Evolutionary conservation across 352 stramenopile species (phyloP).

Genomic region (Pythium biforme): DNA sequence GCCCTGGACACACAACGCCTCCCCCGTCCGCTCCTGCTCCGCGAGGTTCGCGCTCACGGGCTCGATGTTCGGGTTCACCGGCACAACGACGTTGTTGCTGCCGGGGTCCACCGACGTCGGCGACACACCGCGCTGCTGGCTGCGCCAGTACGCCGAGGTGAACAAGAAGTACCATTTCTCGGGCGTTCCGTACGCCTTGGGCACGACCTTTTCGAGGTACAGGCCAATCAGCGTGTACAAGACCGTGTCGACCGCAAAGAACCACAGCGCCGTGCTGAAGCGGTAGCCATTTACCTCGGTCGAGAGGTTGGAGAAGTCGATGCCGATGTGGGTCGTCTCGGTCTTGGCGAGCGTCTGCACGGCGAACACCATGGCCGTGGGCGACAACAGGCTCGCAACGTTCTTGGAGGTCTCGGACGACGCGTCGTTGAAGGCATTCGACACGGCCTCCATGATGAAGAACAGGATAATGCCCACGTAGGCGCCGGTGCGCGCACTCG

Average conservation of each 20-base stretch:
- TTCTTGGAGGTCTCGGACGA: slow-evolving; percentile 35
- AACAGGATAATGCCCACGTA: slow-evolving; percentile 55
- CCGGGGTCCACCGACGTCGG: neutral
- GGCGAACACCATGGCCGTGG: slow-evolving; percentile 45
- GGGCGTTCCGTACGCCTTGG: slow-evolving; percentile 86
- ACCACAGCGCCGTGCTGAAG: slow-evolving; percentile 49
- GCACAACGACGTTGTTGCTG: neutral
- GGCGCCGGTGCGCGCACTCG: slow-evolving; percentile 45
- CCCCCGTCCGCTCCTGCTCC: slow-evolving; percentile 25
- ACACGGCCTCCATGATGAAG: slow-evolving; percentile 30
- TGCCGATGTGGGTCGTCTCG: slow-evolving; percentile 37
- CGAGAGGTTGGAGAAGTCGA: slow-evolving; percentile 46
- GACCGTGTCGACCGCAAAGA: slow-evolving; percentile 86
- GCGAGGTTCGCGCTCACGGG: slow-evolving; percentile 21
- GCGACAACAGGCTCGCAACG: slow-evolving; percentile 35
- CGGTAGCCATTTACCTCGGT: slow-evolving; percentile 48
- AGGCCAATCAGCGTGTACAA: slow-evolving; percentile 87
- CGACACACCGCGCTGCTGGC: slow-evolving; percentile 19
- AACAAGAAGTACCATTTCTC: slow-evolving; percentile 92
- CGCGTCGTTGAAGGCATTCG: slow-evolving; percentile 24
- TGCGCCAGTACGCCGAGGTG: slow-evolving; percentile 64
- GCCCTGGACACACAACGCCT: slow-evolving; percentile 31
- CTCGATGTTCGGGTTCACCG: slow-evolving; percentile 28
- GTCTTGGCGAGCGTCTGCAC: slow-evolving; percentile 41
- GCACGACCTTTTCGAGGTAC: slow-evolving; percentile 91